Evolutionary conservation across 2,329 filamentous ascomycete species (phyloP), one percentile per base, ranked within the genome.

Genomic region (Pseudogymnoascus sp.): DNA sequence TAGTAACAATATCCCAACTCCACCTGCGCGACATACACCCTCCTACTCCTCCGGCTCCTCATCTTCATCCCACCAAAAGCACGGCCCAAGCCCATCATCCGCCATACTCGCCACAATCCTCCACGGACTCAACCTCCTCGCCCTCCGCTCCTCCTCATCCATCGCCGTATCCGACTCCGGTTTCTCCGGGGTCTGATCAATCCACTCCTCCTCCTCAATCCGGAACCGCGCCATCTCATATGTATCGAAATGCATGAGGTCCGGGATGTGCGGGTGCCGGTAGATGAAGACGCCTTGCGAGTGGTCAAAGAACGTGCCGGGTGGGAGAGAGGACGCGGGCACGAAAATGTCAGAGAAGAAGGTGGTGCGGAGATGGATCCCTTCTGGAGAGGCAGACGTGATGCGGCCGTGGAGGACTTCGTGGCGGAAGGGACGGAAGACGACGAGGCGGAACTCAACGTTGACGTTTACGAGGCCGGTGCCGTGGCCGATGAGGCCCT

Each of bases 271-370:
- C 33, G 31, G 33, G n/a, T 11, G 62, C 42, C 60, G 66, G 66
- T 16, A 63, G 16, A 56, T 50, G 61, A 42, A 44, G 61, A 66
- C 62, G 68, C 4, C 35, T 47, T 24, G 2, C 56, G n/a, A 33
- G 26, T 77, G 86, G 77, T 76, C 92, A 88, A 90, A 96, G 72
- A 85, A 82, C 26, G 87, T 86, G n/a, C 85, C 86, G 29, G 89
- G 85, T 40, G 92, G 89, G 3, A 96, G 81, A 67, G 90, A 85
- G 63, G 86, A 82, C 37, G 84, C 85, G 0, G 84, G 91, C 66
- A 97, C 86, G 64, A 91, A 88, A 33, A 99, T 91, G 67, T 97
- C 93, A 69, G 93, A 90, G 70, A 97, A 99, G 75, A 99, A 99
- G 66, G 96, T 91, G 3, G 93, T 88, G 59, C 87, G 86, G 65